Percentiles rank a stretch among this genome's conserved stretches.
Evolutionary conservation across 495 filamentous ascomycete species (phyloP).

Genomic region (Neurospora tetraspora): DNA sequence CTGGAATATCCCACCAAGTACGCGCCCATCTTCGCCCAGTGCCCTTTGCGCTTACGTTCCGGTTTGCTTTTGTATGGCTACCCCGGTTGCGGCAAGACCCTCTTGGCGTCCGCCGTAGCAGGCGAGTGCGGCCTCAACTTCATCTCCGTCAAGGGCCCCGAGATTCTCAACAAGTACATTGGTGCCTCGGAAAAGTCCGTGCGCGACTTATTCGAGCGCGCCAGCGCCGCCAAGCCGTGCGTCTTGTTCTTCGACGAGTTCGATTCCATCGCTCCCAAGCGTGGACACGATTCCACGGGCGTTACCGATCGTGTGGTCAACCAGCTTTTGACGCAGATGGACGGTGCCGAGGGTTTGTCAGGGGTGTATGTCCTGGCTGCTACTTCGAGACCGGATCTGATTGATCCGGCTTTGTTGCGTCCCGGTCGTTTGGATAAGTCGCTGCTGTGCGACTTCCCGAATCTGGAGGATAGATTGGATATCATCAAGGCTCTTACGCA

Average conservation of each 20-base stretch:
- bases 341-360: conserved; percentile 87
- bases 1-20: conserved; percentile 96
- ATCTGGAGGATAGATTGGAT: conserved; percentile 66
- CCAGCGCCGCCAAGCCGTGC: conserved; percentile 79
- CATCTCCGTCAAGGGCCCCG: conserved; percentile 94
- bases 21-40: conserved; percentile 93
- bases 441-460: conserved; percentile 79
- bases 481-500: conserved; percentile 73
- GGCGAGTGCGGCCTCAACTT: conserved; percentile 96
- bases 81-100: conserved; percentile 92
- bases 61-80: conserved; percentile 92
- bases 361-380: conserved; percentile 96
- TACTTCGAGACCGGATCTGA: conserved; percentile 82
- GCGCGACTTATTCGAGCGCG: conserved; percentile 87
- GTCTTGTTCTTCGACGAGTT: conserved; percentile 98
- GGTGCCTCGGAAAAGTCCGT: conserved; percentile 93
- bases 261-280: conserved; percentile 91
- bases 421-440: conserved; percentile 89
- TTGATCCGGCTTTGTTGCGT: conserved; percentile 83
- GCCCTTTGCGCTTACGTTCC: conserved; percentile 83
- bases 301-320: conserved; percentile 98
- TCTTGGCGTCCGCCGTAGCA: conserved; percentile 86
- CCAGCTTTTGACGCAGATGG: conserved; percentile 97
- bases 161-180: conserved; percentile 98
- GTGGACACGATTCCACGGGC: conserved; percentile 91